A percentile compares a stretch with the other conserved stretches of the same genome.
These are phyloP conservation scores for Solanum ossicruentum DNA, from an alignment of 257 asterid genomes.

Conservation along the genomic window DNA sequence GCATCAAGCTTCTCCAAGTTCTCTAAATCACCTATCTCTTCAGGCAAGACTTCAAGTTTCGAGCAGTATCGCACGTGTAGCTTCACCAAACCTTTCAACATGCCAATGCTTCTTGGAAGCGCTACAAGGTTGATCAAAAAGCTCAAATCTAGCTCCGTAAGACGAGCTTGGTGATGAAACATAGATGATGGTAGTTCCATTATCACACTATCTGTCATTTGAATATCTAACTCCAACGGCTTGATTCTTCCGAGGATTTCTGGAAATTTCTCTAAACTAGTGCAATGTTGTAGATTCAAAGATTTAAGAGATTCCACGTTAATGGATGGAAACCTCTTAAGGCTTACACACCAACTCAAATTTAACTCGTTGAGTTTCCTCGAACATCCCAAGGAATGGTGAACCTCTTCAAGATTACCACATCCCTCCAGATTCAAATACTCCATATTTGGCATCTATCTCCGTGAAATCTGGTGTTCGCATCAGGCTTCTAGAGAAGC, in stretches of 20 bases:
- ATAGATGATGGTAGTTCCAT: neutral
- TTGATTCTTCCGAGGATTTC: neutral
- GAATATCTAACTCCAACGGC: neutral
- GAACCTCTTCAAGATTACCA: neutral
- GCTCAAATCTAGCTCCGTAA: neutral
- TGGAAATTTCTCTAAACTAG: neutral
- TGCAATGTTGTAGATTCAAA: neutral
- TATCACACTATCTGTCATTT: neutral
- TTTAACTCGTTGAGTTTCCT: neutral
- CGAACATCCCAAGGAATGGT: neutral
- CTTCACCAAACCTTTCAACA: neutral
- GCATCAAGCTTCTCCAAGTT: neutral
- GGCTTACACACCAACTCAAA: neutral
- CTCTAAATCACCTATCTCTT: neutral
- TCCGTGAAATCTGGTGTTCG: neutral
- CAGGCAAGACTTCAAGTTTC: neutral
- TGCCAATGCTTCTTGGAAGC: neutral
- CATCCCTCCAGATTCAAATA: neutral
- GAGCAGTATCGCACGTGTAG: neutral
- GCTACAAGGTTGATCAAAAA: neutral
- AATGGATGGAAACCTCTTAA: neutral
- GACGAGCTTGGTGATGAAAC: neutral
- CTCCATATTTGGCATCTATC: neutral
- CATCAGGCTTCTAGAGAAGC: neutral
- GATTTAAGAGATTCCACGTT: neutral